These are phyloP conservation scores for Clonostachys rhizophaga DNA, from an alignment of 2,329 filamentous ascomycete species.

Conservation along the genomic window DNA sequence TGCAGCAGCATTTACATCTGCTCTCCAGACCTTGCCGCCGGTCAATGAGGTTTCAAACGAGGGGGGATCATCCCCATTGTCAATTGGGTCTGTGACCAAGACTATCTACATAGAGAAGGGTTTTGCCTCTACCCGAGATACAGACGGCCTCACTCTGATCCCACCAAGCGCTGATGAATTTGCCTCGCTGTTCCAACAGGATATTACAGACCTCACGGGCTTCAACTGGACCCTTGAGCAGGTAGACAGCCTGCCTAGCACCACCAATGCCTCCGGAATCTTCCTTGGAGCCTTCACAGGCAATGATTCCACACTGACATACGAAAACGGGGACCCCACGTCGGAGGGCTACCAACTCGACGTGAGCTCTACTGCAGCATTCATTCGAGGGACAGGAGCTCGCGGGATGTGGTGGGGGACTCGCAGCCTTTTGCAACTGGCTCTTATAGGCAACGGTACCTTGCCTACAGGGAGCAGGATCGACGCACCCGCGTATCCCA, in stretches of 20 bases:
- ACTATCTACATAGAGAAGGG: slow-evolving; percentile 32
- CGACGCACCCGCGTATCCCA: slow-evolving; percentile 36
- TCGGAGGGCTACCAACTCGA: slow-evolving; percentile 45
- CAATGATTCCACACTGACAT: slow-evolving; percentile 22
- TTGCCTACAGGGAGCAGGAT: slow-evolving; percentile 17
- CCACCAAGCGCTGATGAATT: slow-evolving; percentile 45
- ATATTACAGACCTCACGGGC: slow-evolving; percentile 33
- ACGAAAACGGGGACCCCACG: slow-evolving; percentile 38
- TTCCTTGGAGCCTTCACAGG: slow-evolving; percentile 27
- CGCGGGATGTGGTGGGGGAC: slow-evolving; percentile 43
- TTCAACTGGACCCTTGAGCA: slow-evolving; percentile 31
- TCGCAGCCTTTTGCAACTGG: slow-evolving; percentile 34
- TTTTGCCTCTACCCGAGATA: slow-evolving; percentile 32
- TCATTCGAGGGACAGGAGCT: slow-evolving; percentile 32
- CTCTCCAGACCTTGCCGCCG: neutral
- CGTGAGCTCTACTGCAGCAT: slow-evolving; percentile 20
- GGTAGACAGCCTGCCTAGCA: slow-evolving; percentile 22
- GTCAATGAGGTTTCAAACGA: neutral
- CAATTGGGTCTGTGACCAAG: neutral
- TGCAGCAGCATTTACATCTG: neutral
- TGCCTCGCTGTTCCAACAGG: slow-evolving; percentile 35
- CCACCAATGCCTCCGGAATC: slow-evolving; percentile 26
- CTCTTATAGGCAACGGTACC: slow-evolving; percentile 21
- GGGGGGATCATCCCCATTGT: neutral
- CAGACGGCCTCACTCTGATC: slow-evolving; percentile 42